Evolutionary conservation across 352 stramenopile species (phyloP).

Genomic region (Thalassiosira delicatula): DNA sequence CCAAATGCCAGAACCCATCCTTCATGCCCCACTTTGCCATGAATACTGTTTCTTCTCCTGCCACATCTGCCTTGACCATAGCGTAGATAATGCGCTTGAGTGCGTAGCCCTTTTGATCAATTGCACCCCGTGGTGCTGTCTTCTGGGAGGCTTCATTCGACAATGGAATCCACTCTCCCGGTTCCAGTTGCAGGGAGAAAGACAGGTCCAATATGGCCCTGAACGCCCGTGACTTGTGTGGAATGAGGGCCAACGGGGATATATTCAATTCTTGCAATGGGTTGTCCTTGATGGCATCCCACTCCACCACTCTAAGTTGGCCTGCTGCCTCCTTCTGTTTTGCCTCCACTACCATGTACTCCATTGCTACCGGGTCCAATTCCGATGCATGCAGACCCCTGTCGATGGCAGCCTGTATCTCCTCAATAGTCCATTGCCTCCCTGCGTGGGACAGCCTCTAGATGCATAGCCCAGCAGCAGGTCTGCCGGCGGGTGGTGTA

Average conservation of each 20-base stretch:
- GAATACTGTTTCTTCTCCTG: not conserved
- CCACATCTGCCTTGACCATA: not conserved
- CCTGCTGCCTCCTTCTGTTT: not conserved
- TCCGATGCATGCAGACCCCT: constrained; percentile 6
- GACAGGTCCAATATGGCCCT: not conserved
- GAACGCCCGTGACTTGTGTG: not conserved
- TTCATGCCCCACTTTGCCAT: constrained; percentile 30
- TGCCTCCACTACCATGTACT: not conserved
- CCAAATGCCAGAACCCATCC: constrained; percentile 34
- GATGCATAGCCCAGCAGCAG: constrained; percentile 10
- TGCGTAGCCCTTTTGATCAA: constrained; percentile 33
- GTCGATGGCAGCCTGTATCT: constrained; percentile 1
- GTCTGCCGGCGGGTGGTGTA: constrained; percentile 4
- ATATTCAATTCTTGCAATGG: constrained; percentile 7
- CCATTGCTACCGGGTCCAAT: not conserved
- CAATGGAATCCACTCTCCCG: not conserved
- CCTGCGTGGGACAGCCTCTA: constrained; percentile 18
- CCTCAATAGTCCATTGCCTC: not conserved
- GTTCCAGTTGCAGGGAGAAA: not conserved
- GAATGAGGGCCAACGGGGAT: constrained; percentile 6
- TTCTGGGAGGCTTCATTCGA: constrained; percentile 14
- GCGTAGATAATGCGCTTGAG: constrained; percentile 24
- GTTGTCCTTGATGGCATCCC: not conserved
- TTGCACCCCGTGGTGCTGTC: constrained; percentile 10
- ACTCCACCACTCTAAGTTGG: not conserved